Base-by-base conservation (phyloP, 2,329 filamentous ascomycete species). In the Pseudogymnoascus verrucosus region DNA sequence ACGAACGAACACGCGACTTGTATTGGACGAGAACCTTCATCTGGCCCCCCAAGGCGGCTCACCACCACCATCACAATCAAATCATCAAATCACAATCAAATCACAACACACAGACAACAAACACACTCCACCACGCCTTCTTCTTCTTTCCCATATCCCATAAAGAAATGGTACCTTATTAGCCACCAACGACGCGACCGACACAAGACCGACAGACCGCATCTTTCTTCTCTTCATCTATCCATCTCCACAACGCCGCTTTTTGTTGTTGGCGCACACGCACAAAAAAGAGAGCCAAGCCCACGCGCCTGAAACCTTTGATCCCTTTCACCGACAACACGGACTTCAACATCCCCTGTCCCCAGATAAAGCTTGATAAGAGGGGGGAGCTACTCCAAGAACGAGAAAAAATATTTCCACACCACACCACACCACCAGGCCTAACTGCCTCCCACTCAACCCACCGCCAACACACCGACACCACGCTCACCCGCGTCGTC, bases 1-100 rank as follows among this genome's bases (percentile, higher is more conserved):
- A 54, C 47, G 47, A 54, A 54, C 47, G 47, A 54, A 54, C 47
- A 54, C 47, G 47, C 47, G 47, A 54, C 47, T 54, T 54, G 47
- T 54, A 54, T 54, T 54, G 47, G 47, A 54, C 47, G 47, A 31
- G 26, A 54, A 54, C 47, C 47, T 54, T 54, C 47, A 54, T 54
- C 47, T 54, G 47, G 12, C 21, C 47, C 47, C 23, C 47, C 47
- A 54, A 54, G 47, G 47, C 47, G 28, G 47, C n/a, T 54, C 14
- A 54, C n/a, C 47, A 31, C 47, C 47, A 44, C n/a, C 37, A 40
- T 10, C 37, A 26, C 42, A 11, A 26, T 54, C 44, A 54, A 12
- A 28, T 10, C 44, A 19, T 19, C 19, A 19, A 19, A 19, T 19
- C 19, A 19, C 19, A 19, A 19, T 19, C 19, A 19, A 19, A 19